Evolutionary conservation across 2,329 filamentous ascomycete genomes (phyloP).

Genomic region (Myotisia sp.): DNA sequence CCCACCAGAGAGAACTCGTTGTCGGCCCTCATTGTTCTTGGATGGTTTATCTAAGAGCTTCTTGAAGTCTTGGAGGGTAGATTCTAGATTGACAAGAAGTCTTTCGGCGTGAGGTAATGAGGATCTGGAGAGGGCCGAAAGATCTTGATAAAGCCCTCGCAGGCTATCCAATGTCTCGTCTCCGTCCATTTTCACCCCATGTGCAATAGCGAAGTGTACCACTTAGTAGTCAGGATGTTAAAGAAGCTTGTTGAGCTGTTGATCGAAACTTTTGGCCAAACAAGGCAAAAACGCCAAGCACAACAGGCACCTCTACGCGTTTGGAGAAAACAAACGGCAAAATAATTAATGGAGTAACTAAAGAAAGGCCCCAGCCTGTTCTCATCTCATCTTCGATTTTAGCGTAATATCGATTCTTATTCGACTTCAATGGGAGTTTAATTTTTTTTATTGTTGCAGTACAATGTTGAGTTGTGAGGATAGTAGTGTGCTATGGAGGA

Average conservation of each 20-base stretch:
- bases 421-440: too few relatives aligned
- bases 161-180: slow-evolving; percentile 60
- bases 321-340: not conserved
- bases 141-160: slow-evolving; percentile 72
- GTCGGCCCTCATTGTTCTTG: slow-evolving; percentile 62
- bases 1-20: slow-evolving; percentile 53
- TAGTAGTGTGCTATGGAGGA: slow-evolving; percentile 34
- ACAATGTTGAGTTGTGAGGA: too few relatives aligned
- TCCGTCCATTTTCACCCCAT: slow-evolving; percentile 56
- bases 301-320: too few relatives aligned
- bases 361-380: too few relatives aligned
- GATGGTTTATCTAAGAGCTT: slow-evolving; percentile 59
- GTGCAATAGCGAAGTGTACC: too few relatives aligned
- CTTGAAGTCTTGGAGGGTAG: slow-evolving; percentile 52
- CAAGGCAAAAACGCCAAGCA: slow-evolving; percentile 4
- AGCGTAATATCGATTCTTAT: too few relatives aligned
- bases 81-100: slow-evolving; percentile 50
- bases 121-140: slow-evolving; percentile 60
- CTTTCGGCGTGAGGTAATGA: slow-evolving; percentile 57
- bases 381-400: too few relatives aligned
- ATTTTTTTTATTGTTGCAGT: too few relatives aligned
- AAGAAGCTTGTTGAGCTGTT: too few relatives aligned
- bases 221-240: too few relatives aligned
- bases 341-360: not conserved
- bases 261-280: not conserved